Conservation (phyloP, 108 stramenopile genomes). For the Pseudonitzschia delicatissima region DNA sequence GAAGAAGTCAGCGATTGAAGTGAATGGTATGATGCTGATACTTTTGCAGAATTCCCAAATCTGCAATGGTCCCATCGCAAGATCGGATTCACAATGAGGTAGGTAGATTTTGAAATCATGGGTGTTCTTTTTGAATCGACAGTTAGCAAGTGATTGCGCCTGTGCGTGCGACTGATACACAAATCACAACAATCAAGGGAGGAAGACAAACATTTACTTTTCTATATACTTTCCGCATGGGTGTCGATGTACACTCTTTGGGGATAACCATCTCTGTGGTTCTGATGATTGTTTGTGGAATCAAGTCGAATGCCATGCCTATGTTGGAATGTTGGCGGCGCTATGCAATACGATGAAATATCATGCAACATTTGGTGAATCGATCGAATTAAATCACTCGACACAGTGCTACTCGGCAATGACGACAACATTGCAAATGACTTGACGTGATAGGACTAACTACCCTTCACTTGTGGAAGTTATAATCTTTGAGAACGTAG, state of each 20-base stretch:
- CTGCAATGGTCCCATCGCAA: background rate
- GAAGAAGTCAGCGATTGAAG: background rate
- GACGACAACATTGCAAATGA: slow-evolving; percentile 51
- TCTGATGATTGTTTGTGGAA: slow-evolving; percentile 52
- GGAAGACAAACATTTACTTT: slow-evolving; percentile 60
- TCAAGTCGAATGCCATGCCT: background rate
- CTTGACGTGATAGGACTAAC: slow-evolving; percentile 33
- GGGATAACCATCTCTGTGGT: slow-evolving; percentile 72
- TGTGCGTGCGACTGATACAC: too few species aligned
- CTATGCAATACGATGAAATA: background rate
- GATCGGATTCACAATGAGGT: too few species aligned
- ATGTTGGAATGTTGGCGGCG: too few species aligned
- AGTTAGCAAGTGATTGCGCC: too few species aligned
- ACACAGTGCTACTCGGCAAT: slow-evolving; percentile 27
- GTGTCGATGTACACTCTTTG: slow-evolving; percentile 30
- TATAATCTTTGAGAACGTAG: slow-evolving; percentile 82
- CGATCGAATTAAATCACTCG: background rate
- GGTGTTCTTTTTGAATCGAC: too few species aligned
- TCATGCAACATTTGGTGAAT: background rate
- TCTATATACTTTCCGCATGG: slow-evolving; percentile 34
- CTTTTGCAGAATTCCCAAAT: too few species aligned
- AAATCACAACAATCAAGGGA: slow-evolving; percentile 36
- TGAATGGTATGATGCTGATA: background rate
- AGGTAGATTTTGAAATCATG: too few species aligned
- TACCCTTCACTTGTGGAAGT: slow-evolving; percentile 30